These are phyloP conservation scores for Theileria luwenshuni DNA, from an alignment of 169 alveolate species.

Conservation along the genomic window DNA sequence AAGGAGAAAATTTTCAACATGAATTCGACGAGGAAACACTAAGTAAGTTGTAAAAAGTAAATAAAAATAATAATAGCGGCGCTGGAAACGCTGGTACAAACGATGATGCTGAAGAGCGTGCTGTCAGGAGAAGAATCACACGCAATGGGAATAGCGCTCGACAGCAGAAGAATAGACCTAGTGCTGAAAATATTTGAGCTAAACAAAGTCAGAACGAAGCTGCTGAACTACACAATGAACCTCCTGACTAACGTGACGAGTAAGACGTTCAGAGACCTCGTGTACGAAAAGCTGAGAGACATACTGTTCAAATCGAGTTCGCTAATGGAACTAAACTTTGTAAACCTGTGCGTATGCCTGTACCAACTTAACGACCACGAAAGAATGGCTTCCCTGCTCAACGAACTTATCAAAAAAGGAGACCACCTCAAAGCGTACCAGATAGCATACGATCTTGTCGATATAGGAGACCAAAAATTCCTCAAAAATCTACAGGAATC, in stretches of 20 bases:
- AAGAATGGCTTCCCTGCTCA: conserved; percentile 84
- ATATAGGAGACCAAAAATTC: conserved; percentile 89
- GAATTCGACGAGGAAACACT: conserved; percentile 1
- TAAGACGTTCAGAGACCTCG: conserved; percentile 36
- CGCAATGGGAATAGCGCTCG: conserved; percentile 95
- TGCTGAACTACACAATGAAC: conserved; percentile 42
- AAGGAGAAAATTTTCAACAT: not conserved
- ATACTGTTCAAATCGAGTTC: conserved; percentile 20
- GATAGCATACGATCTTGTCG: conserved; percentile 91
- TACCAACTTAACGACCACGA: conserved; percentile 84
- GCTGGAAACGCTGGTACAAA: conserved; percentile 86
- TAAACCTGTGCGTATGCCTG: conserved; percentile 72
- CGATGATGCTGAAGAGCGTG: conserved; percentile 86
- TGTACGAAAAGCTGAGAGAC: conserved; percentile 50
- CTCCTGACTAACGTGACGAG: conserved; percentile 41
- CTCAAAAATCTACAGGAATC: conserved; percentile 65
- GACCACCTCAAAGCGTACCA: conserved; percentile 87
- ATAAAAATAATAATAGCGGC: conserved; percentile 39
- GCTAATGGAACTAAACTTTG: conserved; percentile 23
- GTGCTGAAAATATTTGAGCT: conserved; percentile 80
- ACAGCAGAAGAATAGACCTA: conserved; percentile 89
- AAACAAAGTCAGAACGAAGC: conserved; percentile 25
- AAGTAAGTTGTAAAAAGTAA: conserved; percentile 58
- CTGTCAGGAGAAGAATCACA: conserved; percentile 82
- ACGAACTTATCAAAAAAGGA: conserved; percentile 69